Evolutionary conservation across 108 stramenopile genomes (phyloP).

Genomic region (Nannochloropsis granulata): DNA sequence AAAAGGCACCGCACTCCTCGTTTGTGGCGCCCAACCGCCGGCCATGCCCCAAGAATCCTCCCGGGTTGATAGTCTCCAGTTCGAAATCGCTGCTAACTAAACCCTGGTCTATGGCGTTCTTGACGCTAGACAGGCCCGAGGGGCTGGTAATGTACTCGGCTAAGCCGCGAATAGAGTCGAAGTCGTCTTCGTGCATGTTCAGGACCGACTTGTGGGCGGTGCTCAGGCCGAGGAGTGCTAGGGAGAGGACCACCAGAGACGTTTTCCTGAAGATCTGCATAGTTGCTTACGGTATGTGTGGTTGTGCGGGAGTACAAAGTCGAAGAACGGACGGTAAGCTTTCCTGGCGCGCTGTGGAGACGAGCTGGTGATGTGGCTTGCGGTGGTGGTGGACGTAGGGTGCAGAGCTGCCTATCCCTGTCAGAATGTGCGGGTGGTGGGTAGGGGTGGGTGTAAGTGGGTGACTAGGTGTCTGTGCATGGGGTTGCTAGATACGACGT

Average conservation of each 20-base stretch:
- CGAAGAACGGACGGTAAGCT: too few species aligned
- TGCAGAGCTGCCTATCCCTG: too few species aligned
- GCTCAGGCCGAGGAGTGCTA: neutral
- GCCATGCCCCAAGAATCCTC: neutral
- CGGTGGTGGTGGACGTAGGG: too few species aligned
- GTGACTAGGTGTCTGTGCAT: too few species aligned
- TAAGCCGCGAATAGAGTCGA: neutral
- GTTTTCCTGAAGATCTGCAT: neutral
- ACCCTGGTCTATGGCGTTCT: neutral
- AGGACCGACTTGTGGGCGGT: neutral
- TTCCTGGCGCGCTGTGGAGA: too few species aligned
- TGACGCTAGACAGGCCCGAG: neutral
- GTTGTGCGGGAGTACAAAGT: too few species aligned
- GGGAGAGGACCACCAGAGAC: neutral
- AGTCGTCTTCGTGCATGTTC: neutral
- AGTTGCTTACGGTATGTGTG: neutral
- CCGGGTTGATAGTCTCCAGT: neutral
- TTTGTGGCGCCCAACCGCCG: neutral
- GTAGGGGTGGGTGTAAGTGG: too few species aligned
- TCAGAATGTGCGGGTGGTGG: too few species aligned
- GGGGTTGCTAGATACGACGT: too few species aligned
- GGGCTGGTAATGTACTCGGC: neutral
- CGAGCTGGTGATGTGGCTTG: too few species aligned
- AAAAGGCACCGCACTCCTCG: neutral
- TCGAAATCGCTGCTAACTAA: neutral